These are phyloP conservation scores for Aspergillus chevalieri DNA, from an alignment of 2,329 filamentous ascomycete species.

Conservation along the genomic window DNA sequence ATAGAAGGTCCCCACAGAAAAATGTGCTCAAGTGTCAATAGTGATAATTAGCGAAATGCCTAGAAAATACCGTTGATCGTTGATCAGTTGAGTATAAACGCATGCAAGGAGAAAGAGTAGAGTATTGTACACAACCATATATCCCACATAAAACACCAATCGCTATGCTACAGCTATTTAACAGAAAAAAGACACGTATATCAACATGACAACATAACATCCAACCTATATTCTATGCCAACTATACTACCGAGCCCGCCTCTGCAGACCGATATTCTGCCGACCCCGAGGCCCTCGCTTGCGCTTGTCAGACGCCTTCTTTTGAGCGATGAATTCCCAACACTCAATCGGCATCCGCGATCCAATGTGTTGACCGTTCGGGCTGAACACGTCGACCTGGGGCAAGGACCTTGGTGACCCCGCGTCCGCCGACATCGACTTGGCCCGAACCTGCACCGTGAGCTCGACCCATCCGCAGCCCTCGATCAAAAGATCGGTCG, in stretches of 20 bases:
- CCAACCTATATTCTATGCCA: no score
- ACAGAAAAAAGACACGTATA: neutral
- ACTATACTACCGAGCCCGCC: conserved; percentile 10
- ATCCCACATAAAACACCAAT: conserved; percentile 9
- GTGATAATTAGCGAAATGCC: neutral
- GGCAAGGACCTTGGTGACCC: conserved; percentile 41
- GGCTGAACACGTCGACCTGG: conserved; percentile 75
- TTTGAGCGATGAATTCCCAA: conserved; percentile 28
- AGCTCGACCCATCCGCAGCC: conserved; percentile 92
- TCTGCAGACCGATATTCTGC: conserved; percentile 20
- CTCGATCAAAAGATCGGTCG: conserved; percentile 81
- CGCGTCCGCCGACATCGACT: conserved; percentile 21
- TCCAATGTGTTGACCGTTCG: conserved; percentile 73
- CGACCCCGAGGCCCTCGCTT: conserved; percentile 17
- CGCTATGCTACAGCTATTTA: conserved; percentile 9
- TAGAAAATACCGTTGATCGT: no score
- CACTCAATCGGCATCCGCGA: conserved; percentile 27
- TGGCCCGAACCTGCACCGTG: conserved; percentile 68
- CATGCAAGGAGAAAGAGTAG: neutral
- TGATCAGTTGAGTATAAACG: no score
- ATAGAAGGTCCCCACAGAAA: neutral
- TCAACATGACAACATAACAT: neutral
- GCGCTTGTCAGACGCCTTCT: conserved; percentile 24
- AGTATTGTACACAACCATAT: neutral
- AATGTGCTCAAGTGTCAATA: neutral